Base-by-base conservation (phyloP, 768 basidiomycete species). In the Pleurotus sapidus region DNA sequence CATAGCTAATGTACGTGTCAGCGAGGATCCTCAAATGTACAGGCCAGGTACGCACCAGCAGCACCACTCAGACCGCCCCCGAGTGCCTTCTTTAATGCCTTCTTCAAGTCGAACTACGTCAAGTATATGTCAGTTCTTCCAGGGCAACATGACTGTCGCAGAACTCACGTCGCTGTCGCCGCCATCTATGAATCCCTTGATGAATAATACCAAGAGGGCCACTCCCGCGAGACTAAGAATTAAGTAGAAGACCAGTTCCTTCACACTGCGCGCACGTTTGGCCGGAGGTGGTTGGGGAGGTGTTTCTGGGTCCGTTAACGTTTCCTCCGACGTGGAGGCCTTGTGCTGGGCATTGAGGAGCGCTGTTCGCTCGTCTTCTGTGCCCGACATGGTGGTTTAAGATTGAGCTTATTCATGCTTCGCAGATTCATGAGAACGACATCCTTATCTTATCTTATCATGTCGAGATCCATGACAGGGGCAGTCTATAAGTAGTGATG, bases 21-120 rank as follows among this genome's bases (percentile, higher is more conserved):
- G 39, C 40, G 15, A n/a, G 3, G 49, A 43, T 43, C 18, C 24
- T 24, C 17, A 23, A 4, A 17, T 3, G n/a, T 34, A 9, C 38
- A n/a, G 27, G n/a, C 24, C 15, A 27, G 40, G 3, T 43, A 57
- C 73, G 56, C 59, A 87, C 89, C 89, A 60, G 89, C 89, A 14
- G 93, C 92, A 47, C 95, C 95, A 62, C 89, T 93, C 49, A 95
- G 71, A 3, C 95, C 95, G 20, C 96, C 95, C 6, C 96, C 95
- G 0, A 91, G 78, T 3, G 95, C 96, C 46, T 78, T 83, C 75
- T 83, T 90, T 62, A 97, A 72, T 0, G 95, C 91, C 25, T 82
- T 81, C 30, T 74, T 72, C 9, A 91, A 73, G 69, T 98, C 94
- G 61, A 98, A 96, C 86, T 96, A 68, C 11, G 38, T 5, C 20